These are phyloP conservation scores for Hawksworthiomyces lignivorus DNA, from an alignment of 2,329 filamentous ascomycete genomes.

Conservation along the genomic window DNA sequence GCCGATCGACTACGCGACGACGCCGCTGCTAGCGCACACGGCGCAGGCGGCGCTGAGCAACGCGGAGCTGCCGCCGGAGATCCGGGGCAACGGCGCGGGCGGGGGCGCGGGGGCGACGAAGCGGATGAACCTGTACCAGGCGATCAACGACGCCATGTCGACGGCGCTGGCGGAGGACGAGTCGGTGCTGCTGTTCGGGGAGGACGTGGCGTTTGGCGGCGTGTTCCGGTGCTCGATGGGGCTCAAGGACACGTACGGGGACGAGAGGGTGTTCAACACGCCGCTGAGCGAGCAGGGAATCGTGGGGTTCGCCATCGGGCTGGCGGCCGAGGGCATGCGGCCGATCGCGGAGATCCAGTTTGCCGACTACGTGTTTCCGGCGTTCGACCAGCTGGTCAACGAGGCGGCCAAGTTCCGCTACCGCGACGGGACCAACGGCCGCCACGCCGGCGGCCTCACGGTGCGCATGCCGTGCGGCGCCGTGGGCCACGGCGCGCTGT, in stretches of 20 bases:
- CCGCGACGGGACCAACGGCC: slow-evolving; percentile 52
- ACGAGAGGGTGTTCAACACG: slow-evolving; percentile 90
- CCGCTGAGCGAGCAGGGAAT: slow-evolving; percentile 92
- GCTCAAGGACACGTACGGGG: slow-evolving; percentile 77
- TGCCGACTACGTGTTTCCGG: slow-evolving; percentile 87
- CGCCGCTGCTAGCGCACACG: slow-evolving; percentile 72
- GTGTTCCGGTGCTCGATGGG: slow-evolving; percentile 95
- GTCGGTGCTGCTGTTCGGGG: slow-evolving; percentile 83
- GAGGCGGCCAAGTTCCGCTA: slow-evolving; percentile 86
- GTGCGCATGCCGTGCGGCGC: slow-evolving; percentile 86
- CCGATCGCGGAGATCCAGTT: slow-evolving; percentile 94
- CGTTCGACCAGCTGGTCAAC: slow-evolving; percentile 90
- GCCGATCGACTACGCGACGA: slow-evolving; percentile 79
- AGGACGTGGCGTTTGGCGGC: slow-evolving; percentile 94
- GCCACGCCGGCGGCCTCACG: slow-evolving; percentile 68
- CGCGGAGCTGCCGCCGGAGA: slow-evolving; percentile 60
- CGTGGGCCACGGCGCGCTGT: slow-evolving; percentile 79
- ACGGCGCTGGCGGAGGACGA: slow-evolving; percentile 78
- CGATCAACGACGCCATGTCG: slow-evolving; percentile 82
- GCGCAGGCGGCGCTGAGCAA: slow-evolving; percentile 63
- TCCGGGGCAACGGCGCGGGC: slow-evolving; percentile 57
- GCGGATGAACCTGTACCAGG: slow-evolving; percentile 88
- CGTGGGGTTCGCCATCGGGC: slow-evolving; percentile 85
- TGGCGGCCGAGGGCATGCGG: slow-evolving; percentile 83
- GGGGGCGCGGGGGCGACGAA: slow-evolving; percentile 58